phyloP scores from a whole-genome alignment of 2,329 filamentous ascomycete species.

The Ceratocystis huliohia region DNA sequence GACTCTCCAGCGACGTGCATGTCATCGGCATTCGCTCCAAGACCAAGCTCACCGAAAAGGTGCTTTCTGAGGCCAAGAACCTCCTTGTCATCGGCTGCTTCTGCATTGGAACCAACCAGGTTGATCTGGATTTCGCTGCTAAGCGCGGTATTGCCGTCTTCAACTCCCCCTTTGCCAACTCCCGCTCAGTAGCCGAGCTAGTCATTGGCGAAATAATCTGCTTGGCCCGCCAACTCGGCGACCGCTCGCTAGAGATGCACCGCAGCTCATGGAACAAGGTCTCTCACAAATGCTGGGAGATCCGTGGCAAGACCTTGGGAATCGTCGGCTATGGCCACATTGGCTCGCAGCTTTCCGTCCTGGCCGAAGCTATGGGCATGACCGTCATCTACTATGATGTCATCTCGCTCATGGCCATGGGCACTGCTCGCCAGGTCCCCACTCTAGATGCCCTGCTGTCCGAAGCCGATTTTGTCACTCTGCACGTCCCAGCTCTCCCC shows the following conservation, averaged over 20 bases:
- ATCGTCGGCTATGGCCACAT: conserved; percentile 98
- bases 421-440: conserved; percentile 71
- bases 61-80: conserved; percentile 82
- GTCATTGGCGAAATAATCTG: conserved; percentile 89
- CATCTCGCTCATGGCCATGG: conserved; percentile 84
- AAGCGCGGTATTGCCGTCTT: conserved; percentile 87
- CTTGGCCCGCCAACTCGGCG: conserved; percentile 81
- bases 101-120: conserved; percentile 96
- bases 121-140: conserved; percentile 73
- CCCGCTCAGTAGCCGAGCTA: conserved; percentile 87
- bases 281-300: conserved; percentile 92
- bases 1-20: conserved; percentile 62
- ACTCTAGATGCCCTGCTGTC: conserved; percentile 64
- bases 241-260: conserved; percentile 91
- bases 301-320: conserved; percentile 87
- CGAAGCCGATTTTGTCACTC: conserved; percentile 79
- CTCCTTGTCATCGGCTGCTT: conserved; percentile 94
- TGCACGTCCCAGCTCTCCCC: conserved; percentile 84
- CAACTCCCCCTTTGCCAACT: conserved; percentile 98
- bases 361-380: conserved; percentile 98
- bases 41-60: conserved; percentile 78
- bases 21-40: conserved; percentile 98
- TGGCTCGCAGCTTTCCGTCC: conserved; percentile 84
- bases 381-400: conserved; percentile 95
- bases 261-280: conserved; percentile 96